phyloP scores from a whole-genome alignment of 208 protist genomes.

The Angomonas ambiguus region DNA sequence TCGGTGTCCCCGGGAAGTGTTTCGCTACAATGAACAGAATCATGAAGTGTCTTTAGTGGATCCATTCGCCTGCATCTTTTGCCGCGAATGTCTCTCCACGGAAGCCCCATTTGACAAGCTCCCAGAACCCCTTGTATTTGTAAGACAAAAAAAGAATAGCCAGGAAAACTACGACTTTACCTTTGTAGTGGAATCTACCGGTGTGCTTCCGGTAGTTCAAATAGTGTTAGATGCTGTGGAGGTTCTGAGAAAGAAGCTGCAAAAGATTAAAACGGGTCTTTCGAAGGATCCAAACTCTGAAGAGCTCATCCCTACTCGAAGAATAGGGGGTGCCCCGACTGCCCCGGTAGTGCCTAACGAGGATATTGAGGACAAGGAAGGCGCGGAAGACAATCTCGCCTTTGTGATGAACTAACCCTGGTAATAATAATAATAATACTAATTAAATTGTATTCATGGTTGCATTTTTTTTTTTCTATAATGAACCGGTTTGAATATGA shows the following conservation, averaged over 20 bases:
- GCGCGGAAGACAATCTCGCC: constrained; percentile 78
- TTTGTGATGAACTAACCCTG: constrained; percentile 77
- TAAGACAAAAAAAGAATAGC: constrained; percentile 64
- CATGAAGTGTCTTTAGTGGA: constrained; percentile 69
- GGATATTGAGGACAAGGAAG: constrained; percentile 59
- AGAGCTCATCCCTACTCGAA: constrained; percentile 51
- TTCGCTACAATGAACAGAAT: constrained; percentile 55
- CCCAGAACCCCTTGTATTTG: constrained; percentile 81
- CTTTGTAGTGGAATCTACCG: constrained; percentile 91
- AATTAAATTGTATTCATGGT: neutral
- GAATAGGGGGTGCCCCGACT: constrained; percentile 81
- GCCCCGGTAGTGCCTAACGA: constrained; percentile 81
- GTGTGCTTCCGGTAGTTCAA: constrained; percentile 81
- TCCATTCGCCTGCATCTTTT: constrained; percentile 88
- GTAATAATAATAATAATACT: neutral
- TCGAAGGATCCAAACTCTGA: constrained; percentile 65
- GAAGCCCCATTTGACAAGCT: constrained; percentile 75
- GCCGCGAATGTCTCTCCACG: constrained; percentile 87
- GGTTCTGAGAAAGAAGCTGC: constrained; percentile 77
- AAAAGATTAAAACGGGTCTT: constrained; percentile 57
- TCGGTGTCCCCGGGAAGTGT: constrained; percentile 90
- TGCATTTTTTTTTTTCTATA: no score
- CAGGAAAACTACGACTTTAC: constrained; percentile 84
- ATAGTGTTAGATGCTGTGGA: constrained; percentile 82
- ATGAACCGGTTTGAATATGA: neutral